These are phyloP conservation scores for Starmerella sp. DNA, from an alignment of 805 yeast genomes.

Conservation along the genomic window DNA sequence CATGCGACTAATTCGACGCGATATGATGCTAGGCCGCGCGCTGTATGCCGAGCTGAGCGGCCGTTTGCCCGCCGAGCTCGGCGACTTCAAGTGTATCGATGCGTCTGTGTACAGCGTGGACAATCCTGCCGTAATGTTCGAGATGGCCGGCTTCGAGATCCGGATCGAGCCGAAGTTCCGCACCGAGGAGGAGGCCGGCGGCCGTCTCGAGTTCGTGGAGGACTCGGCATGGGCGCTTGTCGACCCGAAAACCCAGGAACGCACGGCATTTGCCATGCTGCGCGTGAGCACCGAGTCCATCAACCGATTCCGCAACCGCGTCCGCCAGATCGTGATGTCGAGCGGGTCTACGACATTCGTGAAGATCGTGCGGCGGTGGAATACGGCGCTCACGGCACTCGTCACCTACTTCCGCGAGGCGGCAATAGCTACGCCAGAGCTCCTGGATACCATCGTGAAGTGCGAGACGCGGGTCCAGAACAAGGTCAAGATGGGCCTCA, in stretches of 20 bases:
- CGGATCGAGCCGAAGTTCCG: conserved; percentile 71
- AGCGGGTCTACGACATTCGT: conserved; percentile 94
- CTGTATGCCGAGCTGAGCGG: conserved; percentile 80
- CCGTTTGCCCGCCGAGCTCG: conserved; percentile 65
- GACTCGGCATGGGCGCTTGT: conserved; percentile 92
- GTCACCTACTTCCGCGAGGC: conserved; percentile 93
- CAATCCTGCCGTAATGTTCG: conserved; percentile 75
- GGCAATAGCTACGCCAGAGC: conserved; percentile 63
- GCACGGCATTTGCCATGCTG: conserved; percentile 79
- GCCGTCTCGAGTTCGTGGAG: conserved; percentile 23
- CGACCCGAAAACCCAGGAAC: conserved; percentile 58
- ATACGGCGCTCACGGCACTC: conserved; percentile 73
- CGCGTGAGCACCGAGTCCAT: conserved; percentile 76
- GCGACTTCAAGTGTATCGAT: conserved; percentile 66
- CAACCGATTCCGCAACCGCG: conserved; percentile 66
- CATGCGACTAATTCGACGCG: conserved; percentile 82
- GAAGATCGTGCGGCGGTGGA: conserved; percentile 92
- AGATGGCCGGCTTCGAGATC: conserved; percentile 93
- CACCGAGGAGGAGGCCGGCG: conserved; percentile 32
- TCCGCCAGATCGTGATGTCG: conserved; percentile 84
- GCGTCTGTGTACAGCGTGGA: conserved; percentile 85
- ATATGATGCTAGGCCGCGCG: conserved; percentile 86
- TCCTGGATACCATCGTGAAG: conserved; percentile 73
- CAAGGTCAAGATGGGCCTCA: conserved; percentile 84
- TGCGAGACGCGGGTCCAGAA: conserved; percentile 91